Conservation (phyloP, 2,329 filamentous ascomycete species). For the Fusarium beomiforme region DNA sequence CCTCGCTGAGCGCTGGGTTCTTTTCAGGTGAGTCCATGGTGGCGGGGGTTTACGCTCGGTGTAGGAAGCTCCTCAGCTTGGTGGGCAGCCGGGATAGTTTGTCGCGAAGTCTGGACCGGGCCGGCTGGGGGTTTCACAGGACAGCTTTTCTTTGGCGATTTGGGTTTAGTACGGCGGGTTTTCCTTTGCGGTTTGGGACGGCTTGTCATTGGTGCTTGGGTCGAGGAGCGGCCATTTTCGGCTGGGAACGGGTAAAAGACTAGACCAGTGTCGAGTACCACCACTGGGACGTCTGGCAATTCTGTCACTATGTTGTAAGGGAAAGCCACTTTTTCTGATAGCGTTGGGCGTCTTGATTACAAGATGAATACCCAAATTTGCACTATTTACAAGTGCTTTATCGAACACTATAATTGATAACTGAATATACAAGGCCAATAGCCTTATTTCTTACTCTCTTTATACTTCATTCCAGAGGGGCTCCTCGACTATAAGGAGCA, state of each 20-base stretch:
- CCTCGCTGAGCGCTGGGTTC: neutral
- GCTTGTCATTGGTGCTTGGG: too few species aligned
- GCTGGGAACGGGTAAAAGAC: neutral
- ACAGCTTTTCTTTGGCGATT: neutral
- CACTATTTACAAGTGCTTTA: neutral
- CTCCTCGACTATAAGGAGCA: too few species aligned
- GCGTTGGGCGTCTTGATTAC: too few species aligned
- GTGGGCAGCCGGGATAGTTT: neutral
- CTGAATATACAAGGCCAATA: neutral
- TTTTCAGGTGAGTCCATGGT: conserved; percentile 20
- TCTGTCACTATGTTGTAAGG: too few species aligned
- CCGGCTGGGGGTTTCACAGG: neutral
- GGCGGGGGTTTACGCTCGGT: neutral
- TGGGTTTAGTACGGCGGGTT: neutral
- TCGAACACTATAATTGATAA: rapidly evolving
- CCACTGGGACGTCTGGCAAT: neutral
- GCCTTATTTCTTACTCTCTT: too few species aligned
- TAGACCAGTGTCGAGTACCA: neutral
- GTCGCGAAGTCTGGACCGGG: neutral
- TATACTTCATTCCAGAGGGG: too few species aligned
- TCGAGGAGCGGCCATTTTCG: neutral
- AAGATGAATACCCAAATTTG: too few species aligned
- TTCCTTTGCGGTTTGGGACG: too few species aligned
- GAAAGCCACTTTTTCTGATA: neutral
- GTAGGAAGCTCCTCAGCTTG: neutral